Evolutionary conservation across 2,329 filamentous ascomycete genomes (phyloP), one percentile per base, ranked within the genome.

Genomic region (Leptographium procerum): DNA sequence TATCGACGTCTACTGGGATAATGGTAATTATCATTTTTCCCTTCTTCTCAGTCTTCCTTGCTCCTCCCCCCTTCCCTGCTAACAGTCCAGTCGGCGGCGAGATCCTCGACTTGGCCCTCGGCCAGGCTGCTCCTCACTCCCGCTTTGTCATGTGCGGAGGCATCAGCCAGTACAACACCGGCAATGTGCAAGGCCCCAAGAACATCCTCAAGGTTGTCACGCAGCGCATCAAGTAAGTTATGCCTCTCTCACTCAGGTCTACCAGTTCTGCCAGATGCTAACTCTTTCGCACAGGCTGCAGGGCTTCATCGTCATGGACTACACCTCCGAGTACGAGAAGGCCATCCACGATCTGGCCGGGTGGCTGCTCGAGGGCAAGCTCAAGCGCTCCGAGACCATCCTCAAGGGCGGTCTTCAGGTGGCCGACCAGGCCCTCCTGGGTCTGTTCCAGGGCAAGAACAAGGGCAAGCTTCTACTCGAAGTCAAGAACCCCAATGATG

Each of bases 301-400:
- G 71, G 86, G 86, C 1, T 90, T 91, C 71, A 84, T 91, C 62
- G 79, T 87, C 59, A 81, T 88, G 58, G 87, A 91, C 69, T 88
- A 80, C 66, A 69, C 69, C 5, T 71, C 77, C 58, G 76, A 85
- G 65, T 87, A 80, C 67, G 66, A 76, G 0, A 69, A 72, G 48
- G 88, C 85, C 1, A 71, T 79, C 63, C 73, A 78, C 66, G 77
- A 89, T 64, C 72, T 91, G 16, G 77, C 78, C 1, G 70, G 80
- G 62, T 91, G 87, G 87, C 68, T 89, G n/a, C 73, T 74, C 2
- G 82, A 89, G 67, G 88, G 88, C 55, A 88, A 85, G 72, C 70
- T 91, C 62, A 83, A 88, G 78, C 73, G 83, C 59, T 84, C 85
- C 68, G 86, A 90, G 70, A 85, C 84, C 2, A 79, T 91, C 59